Base-by-base conservation (phyloP, 75 land plant genomes). In the Selaginella moellendorffii region DNA sequence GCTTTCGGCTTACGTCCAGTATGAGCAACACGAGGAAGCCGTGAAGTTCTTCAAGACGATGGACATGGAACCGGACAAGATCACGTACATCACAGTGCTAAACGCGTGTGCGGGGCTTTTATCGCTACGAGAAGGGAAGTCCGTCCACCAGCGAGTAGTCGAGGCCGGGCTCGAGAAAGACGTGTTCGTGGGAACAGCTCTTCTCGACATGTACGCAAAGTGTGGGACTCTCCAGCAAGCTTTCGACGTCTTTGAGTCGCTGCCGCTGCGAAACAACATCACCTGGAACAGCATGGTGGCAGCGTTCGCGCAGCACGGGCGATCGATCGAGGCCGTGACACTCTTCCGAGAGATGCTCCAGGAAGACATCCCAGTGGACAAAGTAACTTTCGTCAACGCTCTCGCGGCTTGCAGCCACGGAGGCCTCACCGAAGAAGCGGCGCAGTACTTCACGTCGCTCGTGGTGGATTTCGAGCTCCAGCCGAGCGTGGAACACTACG, bases 141-240 rank as follows among this genome's bases (percentile, higher is more conserved):
- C 73, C 69, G 65, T 84, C 10, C 83, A 81, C 58, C 65, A 53
- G 25, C 28, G 65, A 27, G 46, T 78, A 12, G 30, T 84, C 52
- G 74, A 53, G 18, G 30, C 56, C 25, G 83, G 79, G 17, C 73
- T 77, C 26, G 2, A 54, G 9, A 65, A 63, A 20, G 58, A 68
- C 64, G 46, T 69, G 8, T 78, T 74, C 63, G 77, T 78, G 12
- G 71, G 71, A 29, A 81, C 76, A 69, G 72, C 84, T 21, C 66
- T 84, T 24, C 30, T 84, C 2, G 74, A 78, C 64, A 81, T 84
- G 83, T 84, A 81, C 65, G 77, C 81, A 17, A 84, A 84, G 22
- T 84, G 83, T 71, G 83, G 86, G 20, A 83, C 69, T 61, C 28
- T 84, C 1, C 30, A 42, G 19, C 70, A 68, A 31, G 74, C 83